These are phyloP conservation scores for Daedaleopsis nitida DNA, from an alignment of 768 basidiomycete genomes.

Conservation along the genomic window DNA sequence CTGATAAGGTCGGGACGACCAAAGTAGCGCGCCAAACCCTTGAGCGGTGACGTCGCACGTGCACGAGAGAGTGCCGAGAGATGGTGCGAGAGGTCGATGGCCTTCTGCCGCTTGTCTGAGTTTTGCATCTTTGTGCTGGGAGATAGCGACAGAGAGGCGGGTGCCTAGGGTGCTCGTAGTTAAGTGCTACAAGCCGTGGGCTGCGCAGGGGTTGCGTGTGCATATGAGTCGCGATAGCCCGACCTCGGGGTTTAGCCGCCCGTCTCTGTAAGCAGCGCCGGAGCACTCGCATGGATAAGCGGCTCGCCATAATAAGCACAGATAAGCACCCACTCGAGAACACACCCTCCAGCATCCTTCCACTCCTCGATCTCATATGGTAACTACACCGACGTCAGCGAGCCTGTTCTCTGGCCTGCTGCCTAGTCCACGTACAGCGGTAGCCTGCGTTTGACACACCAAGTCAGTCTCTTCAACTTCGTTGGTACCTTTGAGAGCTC, in stretches of 20 bases:
- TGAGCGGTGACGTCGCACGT: constrained; percentile 58
- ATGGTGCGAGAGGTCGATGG: constrained; percentile 74
- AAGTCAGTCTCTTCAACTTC: too few relatives aligned
- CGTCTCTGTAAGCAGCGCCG: not conserved
- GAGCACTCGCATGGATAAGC: not conserved
- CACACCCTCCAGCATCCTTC: not conserved
- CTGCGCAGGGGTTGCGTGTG: not conserved
- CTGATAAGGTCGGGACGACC: constrained; percentile 53
- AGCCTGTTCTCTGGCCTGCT: too few relatives aligned
- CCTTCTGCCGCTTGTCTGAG: constrained; percentile 41
- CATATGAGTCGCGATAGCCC: not conserved
- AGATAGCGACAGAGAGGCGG: constrained; percentile 9
- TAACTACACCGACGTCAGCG: too few relatives aligned
- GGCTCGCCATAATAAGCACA: not conserved
- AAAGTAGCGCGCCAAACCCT: constrained; percentile 64
- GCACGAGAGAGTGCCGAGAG: constrained; percentile 56
- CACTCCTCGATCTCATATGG: too few relatives aligned
- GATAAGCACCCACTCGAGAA: not conserved
- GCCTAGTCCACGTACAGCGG: too few relatives aligned
- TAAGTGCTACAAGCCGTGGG: not conserved
- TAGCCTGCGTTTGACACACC: too few relatives aligned
- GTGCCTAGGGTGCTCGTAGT: constrained; percentile 1
- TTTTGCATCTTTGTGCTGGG: constrained; percentile 10
- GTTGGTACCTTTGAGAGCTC: too few relatives aligned
- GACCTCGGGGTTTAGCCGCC: too few relatives aligned